Percentiles rank a stretch among this genome's conserved stretches.
Conservation (phyloP, 2,329 filamentous ascomycete genomes). For the Hypomyces rosellus region DNA sequence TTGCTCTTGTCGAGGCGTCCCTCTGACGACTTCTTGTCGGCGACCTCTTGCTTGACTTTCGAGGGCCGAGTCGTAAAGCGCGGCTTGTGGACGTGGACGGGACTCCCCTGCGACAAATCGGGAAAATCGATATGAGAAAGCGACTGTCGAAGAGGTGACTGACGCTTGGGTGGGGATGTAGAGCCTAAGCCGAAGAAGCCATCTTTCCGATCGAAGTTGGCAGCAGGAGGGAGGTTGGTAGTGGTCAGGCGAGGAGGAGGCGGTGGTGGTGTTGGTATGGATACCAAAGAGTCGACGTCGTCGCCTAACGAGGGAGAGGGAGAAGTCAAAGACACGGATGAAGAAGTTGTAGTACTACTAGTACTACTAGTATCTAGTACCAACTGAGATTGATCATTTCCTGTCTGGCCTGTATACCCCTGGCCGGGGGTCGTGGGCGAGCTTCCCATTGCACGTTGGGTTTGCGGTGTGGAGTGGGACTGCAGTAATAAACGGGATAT, state of each 20-base stretch:
- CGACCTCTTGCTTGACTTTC: neutral
- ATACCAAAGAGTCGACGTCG: neutral
- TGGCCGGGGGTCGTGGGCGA: constrained; percentile 10
- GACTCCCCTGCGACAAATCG: neutral
- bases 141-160: constrained; percentile 26
- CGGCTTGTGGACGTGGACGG: neutral
- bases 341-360: neutral
- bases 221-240: constrained; percentile 13
- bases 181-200: constrained; percentile 20
- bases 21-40: neutral
- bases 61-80: neutral
- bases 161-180: constrained; percentile 21
- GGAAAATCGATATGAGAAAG: constrained; percentile 19
- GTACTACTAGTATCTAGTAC: neutral
- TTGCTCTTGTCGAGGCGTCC: neutral
- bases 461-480: constrained; percentile 6
- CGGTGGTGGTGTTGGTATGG: neutral
- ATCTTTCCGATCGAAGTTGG: constrained; percentile 17
- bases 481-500: constrained; percentile 10
- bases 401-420: constrained; percentile 10
- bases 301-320: neutral
- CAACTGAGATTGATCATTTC: neutral
- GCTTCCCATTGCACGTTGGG: constrained; percentile 10
- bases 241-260: constrained; percentile 11
- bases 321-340: neutral